Evolutionary conservation across 768 basidiomycete species (phyloP), one percentile per base, ranked within the genome.

Genomic region (Lentinula detonsa): DNA sequence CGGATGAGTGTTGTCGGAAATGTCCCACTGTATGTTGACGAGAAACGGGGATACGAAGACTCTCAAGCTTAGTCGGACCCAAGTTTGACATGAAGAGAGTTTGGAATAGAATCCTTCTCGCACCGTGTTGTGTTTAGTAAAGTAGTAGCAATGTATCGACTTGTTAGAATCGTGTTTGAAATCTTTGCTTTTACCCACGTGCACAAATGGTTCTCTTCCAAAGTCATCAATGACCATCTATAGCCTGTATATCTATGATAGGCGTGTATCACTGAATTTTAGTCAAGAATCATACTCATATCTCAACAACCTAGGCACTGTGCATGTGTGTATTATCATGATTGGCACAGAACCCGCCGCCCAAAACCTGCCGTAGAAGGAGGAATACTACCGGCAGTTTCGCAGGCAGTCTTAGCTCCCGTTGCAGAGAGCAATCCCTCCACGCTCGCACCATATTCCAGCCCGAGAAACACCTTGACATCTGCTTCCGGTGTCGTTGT

Each of bases 231-330:
- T 94, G 92, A 94, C 93, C 23, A 92, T 97, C 67, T 85, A 87
- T 75, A 93, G 93, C 64, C 78, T 98, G 49, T 98, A 98, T 79
- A 88, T 98, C 66, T 98, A 87, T 71, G 94, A 98, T 74, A 84
- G 93, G 91, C 85, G 70, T 66, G 83, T 73, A 52, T 52, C 42
- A 34, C 50, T 54, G 33, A 49, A 16, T 35, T 55, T 15, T 53
- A 7, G 6, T 31, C 57, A 39, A 13, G 43, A 21, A 57, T 40
- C 16, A 60, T 51, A 21, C 43, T 64, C 31, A 53, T 23, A 51
- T 43, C 52, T 23, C 40, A 49, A 46, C 58, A 50, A 46, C 58
- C 23, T 71, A 94, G 96, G 73, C 93, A 97, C 72, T 95, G 95
- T 73, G 83, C 82, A 18, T 93, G 92, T 69, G 83, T 98, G 50